These are phyloP conservation scores for Exsudoporus frostii DNA, from an alignment of 768 basidiomycete species.

Conservation along the genomic window DNA sequence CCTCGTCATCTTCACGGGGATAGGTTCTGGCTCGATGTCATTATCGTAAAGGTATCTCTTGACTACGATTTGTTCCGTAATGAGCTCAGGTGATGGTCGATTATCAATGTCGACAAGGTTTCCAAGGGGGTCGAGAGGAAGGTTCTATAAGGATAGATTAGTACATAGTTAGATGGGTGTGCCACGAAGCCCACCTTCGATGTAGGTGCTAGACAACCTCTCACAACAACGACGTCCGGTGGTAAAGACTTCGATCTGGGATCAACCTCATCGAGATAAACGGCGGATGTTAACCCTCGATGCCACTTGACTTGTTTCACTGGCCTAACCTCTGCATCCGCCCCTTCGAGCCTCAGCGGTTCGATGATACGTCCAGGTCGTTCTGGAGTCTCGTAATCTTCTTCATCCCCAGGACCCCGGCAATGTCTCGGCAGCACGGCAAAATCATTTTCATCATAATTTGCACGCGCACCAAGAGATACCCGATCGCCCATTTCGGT, in stretches of 20 bases:
- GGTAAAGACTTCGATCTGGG: conserved; percentile 44
- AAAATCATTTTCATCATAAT: conserved; percentile 27
- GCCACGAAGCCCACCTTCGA: conserved; percentile 53
- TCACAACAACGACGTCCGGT: conserved; percentile 42
- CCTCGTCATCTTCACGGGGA: conserved; percentile 50
- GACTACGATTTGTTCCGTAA: conserved; percentile 63
- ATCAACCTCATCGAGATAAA: conserved; percentile 63
- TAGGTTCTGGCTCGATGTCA: conserved; percentile 44
- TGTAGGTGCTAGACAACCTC: conserved; percentile 65
- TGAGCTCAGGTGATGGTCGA: conserved; percentile 53
- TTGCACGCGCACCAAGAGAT: conserved; percentile 1
- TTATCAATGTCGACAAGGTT: conserved; percentile 58
- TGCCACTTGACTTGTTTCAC: conserved; percentile 77
- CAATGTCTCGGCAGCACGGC: conserved; percentile 40
- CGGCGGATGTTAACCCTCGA: conserved; percentile 56
- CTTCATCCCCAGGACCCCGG: conserved; percentile 77
- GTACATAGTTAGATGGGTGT: neutral
- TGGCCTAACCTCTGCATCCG: conserved; percentile 28
- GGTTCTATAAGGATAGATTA: conserved; percentile 39
- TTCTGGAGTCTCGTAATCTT: conserved; percentile 71
- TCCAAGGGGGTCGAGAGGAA: conserved; percentile 67
- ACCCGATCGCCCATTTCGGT: conserved; percentile 5
- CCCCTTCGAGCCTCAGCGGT: conserved; percentile 36
- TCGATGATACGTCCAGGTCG: conserved; percentile 41
- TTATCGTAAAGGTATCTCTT: conserved; percentile 82